Base-by-base conservation (phyloP, 176 grass and related monocot species). In the Rhynchospora tenuis region DNA sequence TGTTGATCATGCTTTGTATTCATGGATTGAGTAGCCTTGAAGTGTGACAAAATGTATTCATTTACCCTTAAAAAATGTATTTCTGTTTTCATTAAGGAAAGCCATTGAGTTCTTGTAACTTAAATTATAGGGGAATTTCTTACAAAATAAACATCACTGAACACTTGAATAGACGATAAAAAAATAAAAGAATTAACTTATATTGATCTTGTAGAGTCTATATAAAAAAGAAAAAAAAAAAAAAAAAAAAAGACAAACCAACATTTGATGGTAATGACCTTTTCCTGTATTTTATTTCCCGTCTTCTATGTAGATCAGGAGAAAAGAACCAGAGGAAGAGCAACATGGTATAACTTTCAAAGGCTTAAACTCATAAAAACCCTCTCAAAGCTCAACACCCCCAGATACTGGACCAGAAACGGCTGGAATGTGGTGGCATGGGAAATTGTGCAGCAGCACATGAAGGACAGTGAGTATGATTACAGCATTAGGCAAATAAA, bases 401-500 rank as follows among this genome's bases (percentile, higher is more conserved):
- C 67, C 67, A 71, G 46, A 71, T 71, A 71, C 33, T 71, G 67
- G 67, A 16, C 67, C 67, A 17, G 42, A 44, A 71, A 46, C 2
- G 38, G 67, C n/a, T 71, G 67, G 67, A 71, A 71, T 1, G 67
- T 46, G 14, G n/a, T n/a, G n/a, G 56, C 56, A 58, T 58, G 56
- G 56, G 56, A 58, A 58, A 58, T 58, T 58, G 56, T n/a, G 56
- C 56, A 58, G n/a, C 19, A 58, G n/a, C 0, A 2, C 56, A 58
- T 58, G 56, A 58, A n/a, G 17, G 56, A 58, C 56, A 19, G 6
- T n/a, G 56, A 19, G 17, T 58, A 58, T 19, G n/a, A 58, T 2
- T 58, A 58, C 56, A 58, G 67, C 42, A 46, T 71, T 71, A 44
- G 46, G 67, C 67, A 71, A 22, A 71, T 71, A 44, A 71, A 71